Conservation (phyloP, 331 rosid genomes). For the Malus hybrid region DNA sequence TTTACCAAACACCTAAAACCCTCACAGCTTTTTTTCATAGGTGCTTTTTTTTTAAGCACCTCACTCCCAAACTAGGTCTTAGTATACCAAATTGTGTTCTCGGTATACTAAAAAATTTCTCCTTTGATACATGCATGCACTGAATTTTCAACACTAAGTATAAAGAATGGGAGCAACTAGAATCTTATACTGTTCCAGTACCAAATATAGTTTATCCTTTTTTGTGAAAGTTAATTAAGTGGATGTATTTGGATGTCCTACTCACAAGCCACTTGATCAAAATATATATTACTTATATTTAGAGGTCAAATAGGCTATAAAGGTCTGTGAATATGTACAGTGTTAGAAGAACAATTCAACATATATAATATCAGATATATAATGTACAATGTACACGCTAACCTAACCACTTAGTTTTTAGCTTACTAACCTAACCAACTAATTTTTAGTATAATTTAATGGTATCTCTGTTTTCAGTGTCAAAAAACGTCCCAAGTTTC, state of each 20-base stretch:
- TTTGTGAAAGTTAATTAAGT: not conserved
- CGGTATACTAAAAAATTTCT: fast-evolving
- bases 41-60: too few species aligned
- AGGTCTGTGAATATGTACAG: not conserved
- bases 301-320: not conserved
- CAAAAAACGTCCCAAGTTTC: not conserved
- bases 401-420: not conserved
- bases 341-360: not conserved
- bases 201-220: not conserved
- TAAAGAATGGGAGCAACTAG: not conserved
- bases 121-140: not conserved
- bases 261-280: slow-evolving; percentile 2
- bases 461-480: not conserved
- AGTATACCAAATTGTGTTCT: fast-evolving
- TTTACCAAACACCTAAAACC: too few species aligned
- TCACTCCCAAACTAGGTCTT: too few species aligned
- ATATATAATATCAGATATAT: not conserved
- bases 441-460: too few species aligned
- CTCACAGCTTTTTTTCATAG: too few species aligned
- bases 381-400: not conserved
- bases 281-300: not conserved
- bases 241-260: not conserved
- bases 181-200: not conserved
- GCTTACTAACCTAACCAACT: not conserved
- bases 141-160: not conserved